phyloP scores from a whole-genome alignment of 2,329 filamentous ascomycete genomes.

The Volutella citrinella region DNA sequence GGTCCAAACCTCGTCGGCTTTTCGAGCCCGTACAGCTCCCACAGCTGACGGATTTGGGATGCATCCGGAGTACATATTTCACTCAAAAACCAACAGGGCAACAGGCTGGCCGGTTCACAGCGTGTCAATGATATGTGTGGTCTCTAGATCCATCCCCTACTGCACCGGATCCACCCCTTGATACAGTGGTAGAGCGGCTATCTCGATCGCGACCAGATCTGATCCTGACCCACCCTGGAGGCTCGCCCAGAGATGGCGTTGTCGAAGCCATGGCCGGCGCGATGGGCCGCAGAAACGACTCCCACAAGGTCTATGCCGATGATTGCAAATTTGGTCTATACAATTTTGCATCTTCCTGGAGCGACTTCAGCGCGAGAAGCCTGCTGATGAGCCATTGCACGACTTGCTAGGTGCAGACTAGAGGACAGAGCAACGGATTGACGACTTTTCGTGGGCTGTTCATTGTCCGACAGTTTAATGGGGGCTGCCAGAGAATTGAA shows the following conservation, averaged over 20 bases:
- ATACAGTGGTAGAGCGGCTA: no score
- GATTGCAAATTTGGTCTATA: conserved; percentile 64
- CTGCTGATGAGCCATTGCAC: conserved; percentile 62
- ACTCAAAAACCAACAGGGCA: no score
- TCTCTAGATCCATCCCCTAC: no score
- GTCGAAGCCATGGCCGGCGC: conserved; percentile 82
- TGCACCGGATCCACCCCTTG: no score
- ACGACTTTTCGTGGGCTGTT: conserved; percentile 23
- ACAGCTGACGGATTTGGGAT: conserved; percentile 68
- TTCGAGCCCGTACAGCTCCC: conserved; percentile 72
- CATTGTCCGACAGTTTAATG: neutral
- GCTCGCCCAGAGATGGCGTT: conserved; percentile 76
- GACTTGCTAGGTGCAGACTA: conserved; percentile 62
- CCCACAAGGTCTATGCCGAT: conserved; percentile 72
- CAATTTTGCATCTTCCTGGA: conserved; percentile 54
- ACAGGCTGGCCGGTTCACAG: no score
- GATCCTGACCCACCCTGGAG: no score
- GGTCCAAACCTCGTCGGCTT: conserved; percentile 70
- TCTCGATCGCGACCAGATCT: no score
- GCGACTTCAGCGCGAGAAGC: conserved; percentile 68
- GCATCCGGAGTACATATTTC: no score
- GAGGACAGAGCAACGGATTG: conserved; percentile 47
- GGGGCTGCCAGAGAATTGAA: no score
- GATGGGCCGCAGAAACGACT: conserved; percentile 77
- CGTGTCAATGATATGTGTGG: no score